Base-by-base conservation (phyloP, 164 flowering plant species). In the Saururus chinensis region DNA sequence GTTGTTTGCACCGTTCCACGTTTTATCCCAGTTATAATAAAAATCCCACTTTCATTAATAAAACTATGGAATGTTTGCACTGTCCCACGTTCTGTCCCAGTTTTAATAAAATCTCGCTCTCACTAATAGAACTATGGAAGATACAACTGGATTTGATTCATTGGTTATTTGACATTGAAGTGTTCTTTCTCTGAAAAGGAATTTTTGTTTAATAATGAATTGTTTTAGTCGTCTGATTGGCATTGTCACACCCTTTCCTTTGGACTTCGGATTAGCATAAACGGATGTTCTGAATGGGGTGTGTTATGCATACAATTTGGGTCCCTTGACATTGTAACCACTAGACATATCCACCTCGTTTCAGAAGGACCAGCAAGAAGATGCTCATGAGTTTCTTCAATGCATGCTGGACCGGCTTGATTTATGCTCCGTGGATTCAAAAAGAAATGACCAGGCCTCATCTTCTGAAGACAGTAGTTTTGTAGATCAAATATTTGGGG, bases 351-450 rank as follows among this genome's bases (percentile, higher is more conserved):
- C 25, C 25, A 23, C 30, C 1, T 7, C 5, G 9, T 55, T 55
- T 55, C 37, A 55, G 11, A 55, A 30, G 21, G 30, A 24, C 9
- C 23, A 23, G 64, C 99, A 90, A 70, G 97, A 90, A 77, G 99
- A 93, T 85, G 99, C 99, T 51, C 99, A 93, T 80, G 99, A 90
- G 61, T 93, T 88, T 65, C 68, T 90, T 60, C 92, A 87, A 49
- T 81, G 84, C 74, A 75, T 90, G 61, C 66, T 93, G 68, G 96
- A 88, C 71, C 85, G 69, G 67, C 82, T 93, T 58, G 93, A 84
- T 57, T 73, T 74, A 19, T 72, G 77, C 60, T 72, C 71, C 62
- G 58, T 63, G 59, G 71, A 69, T 58, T 41, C 57, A 12, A 64
- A 40, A n/a, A 1, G 10, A 16, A 53, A 56, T 53, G 70, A 64